phyloP scores from a whole-genome alignment of 73 alveolate species.

The Breviolum minutum region DNA sequence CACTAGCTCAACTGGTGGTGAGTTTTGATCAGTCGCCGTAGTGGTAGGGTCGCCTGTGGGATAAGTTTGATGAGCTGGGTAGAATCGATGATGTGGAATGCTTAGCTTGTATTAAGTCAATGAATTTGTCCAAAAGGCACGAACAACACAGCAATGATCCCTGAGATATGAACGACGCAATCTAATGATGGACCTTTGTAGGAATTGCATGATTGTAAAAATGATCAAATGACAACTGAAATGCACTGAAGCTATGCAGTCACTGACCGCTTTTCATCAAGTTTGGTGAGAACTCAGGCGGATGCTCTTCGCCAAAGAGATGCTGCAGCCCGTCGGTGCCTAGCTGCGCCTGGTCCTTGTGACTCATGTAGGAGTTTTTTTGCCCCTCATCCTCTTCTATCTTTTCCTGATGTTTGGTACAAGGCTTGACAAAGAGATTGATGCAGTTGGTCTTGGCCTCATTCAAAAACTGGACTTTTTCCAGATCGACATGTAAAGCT shows the following conservation, averaged over 20 bases:
- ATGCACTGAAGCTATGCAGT: too few relatives aligned
- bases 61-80: slow-evolving; percentile 79
- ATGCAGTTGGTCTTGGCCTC: slow-evolving; percentile 29
- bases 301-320: slow-evolving; percentile 83
- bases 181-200: too few relatives aligned
- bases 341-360: slow-evolving; percentile 44
- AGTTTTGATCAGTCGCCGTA: background rate
- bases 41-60: slow-evolving; percentile 48
- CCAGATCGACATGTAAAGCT: background rate
- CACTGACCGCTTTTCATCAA: background rate
- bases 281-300: background rate
- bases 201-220: too few relatives aligned
- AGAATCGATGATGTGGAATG: slow-evolving; percentile 31
- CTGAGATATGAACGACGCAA: too few relatives aligned
- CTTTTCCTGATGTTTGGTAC: too few relatives aligned
- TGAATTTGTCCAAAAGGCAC: background rate
- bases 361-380: too few relatives aligned
- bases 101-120: background rate
- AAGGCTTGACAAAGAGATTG: slow-evolving; percentile 66
- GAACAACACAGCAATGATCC: background rate
- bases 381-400: too few relatives aligned
- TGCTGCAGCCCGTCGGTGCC: slow-evolving; percentile 53
- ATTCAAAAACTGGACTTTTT: background rate
- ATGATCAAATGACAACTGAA: too few relatives aligned
- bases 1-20: background rate